phyloP scores from a whole-genome alignment of 164 flowering plant species.

The Vitis rotundifolia region DNA sequence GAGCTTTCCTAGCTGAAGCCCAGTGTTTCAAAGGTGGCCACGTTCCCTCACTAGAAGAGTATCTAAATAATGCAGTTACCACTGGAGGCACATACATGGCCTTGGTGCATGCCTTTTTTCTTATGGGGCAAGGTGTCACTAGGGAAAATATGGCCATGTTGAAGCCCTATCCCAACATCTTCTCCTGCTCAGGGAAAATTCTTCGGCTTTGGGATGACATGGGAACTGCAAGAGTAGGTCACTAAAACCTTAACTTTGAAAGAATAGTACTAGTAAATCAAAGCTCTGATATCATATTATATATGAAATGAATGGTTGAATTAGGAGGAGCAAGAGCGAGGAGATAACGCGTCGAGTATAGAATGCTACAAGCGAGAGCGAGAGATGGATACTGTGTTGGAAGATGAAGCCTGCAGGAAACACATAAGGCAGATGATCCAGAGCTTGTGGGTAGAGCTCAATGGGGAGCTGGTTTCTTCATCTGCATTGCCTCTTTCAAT shows the following conservation, averaged over 20 bases:
- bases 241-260: not conserved
- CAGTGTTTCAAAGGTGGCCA: slow-evolving; percentile 18
- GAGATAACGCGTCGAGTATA: slow-evolving; percentile 35
- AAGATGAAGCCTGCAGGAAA: slow-evolving; percentile 17
- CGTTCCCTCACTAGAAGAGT: slow-evolving; percentile 22
- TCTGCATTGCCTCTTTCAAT: slow-evolving; percentile 16
- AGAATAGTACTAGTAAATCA: too few relatives aligned
- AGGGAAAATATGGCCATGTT: slow-evolving; percentile 9
- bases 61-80: slow-evolving; percentile 19
- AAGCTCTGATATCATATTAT: too few relatives aligned
- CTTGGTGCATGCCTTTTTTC: slow-evolving; percentile 31
- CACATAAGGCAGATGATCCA: slow-evolving; percentile 15
- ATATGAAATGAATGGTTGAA: not conserved
- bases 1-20: slow-evolving; percentile 29
- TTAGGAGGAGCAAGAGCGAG: slow-evolving; percentile 38
- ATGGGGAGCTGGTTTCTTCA: slow-evolving; percentile 11
- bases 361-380: slow-evolving; percentile 24
- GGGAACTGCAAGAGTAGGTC: slow-evolving; percentile 31
- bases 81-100: slow-evolving; percentile 33
- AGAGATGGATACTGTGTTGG: slow-evolving; percentile 2
- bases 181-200: slow-evolving; percentile 22
- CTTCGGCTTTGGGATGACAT: slow-evolving; percentile 39
- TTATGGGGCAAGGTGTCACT: slow-evolving; percentile 22
- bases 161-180: slow-evolving; percentile 22
- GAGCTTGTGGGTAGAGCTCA: slow-evolving; percentile 29